Percentiles rank a stretch among this genome's conserved stretches.
These are phyloP conservation scores for Periconia sp. DNA, from an alignment of 2,329 filamentous ascomycete genomes.

Conservation along the genomic window DNA sequence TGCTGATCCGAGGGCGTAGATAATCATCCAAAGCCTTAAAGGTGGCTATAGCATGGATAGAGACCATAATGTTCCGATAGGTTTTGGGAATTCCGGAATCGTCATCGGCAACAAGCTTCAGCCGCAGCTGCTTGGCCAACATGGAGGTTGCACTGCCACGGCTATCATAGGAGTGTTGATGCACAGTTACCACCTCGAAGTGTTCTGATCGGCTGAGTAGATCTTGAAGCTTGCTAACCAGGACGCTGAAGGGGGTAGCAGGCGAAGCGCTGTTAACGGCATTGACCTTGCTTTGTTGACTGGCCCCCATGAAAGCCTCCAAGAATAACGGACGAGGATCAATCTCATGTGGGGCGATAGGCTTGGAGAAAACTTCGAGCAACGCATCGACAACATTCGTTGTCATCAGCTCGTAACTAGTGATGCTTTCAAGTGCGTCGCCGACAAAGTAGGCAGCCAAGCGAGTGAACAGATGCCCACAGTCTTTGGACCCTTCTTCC, in stretches of 20 bases:
- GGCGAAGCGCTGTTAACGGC: slow-evolving; percentile 68
- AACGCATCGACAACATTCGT: slow-evolving; percentile 87
- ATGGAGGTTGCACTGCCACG: slow-evolving; percentile 91
- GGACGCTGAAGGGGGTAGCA: slow-evolving; percentile 81
- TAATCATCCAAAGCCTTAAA: slow-evolving; percentile 98
- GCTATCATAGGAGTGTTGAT: slow-evolving; percentile 88
- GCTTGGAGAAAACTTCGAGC: slow-evolving; percentile 77
- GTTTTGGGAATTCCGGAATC: slow-evolving; percentile 84
- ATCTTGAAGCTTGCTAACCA: slow-evolving; percentile 94
- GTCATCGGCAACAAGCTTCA: slow-evolving; percentile 86
- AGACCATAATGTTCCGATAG: slow-evolving; percentile 95
- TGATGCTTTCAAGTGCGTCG: slow-evolving; percentile 88
- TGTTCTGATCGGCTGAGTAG: slow-evolving; percentile 94
- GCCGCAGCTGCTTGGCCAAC: slow-evolving; percentile 90
- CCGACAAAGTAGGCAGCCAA: slow-evolving; percentile 85
- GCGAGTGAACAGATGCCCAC: slow-evolving; percentile 68
- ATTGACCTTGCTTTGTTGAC: slow-evolving; percentile 62
- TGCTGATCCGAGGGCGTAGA: slow-evolving; percentile 81
- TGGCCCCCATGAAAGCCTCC: slow-evolving; percentile 85
- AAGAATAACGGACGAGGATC: slow-evolving; percentile 82
- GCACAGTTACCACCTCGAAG: slow-evolving; percentile 95
- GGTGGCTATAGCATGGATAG: slow-evolving; percentile 95
- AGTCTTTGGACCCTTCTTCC: slow-evolving; percentile 46
- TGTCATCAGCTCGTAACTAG: slow-evolving; percentile 88
- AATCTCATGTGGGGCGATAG: slow-evolving; percentile 55